Evolutionary conservation across 768 basidiomycete species (phyloP), one percentile per base, ranked within the genome.

Genomic region (Naganishia onofrii): DNA sequence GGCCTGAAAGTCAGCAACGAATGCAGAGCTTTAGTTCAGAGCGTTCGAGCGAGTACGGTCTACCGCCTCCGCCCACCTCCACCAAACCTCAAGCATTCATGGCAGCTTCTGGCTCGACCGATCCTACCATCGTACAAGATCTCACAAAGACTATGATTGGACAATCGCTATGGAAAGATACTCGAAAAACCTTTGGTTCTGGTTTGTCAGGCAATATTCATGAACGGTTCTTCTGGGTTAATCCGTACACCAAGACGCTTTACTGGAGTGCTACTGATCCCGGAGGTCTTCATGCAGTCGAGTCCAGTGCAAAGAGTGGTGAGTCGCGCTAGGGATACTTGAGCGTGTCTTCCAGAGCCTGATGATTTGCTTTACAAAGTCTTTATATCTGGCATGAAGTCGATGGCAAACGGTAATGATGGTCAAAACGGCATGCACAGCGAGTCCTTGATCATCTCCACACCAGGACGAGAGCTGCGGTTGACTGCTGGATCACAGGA

Each of bases 61-160:
- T 71, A 48, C n/a, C 44, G 56, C 66, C 56, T 64, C 23, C 71
- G 68, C 46, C 51, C 19, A 19, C 23, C 63, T 26, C 57, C 26
- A 23, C 63, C 19, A 63, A 17, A 44, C 34, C 29, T 2, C 60
- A 63, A 46, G 42, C 36, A 7, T 63, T 63, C 26, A 28, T 54
- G 75, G 76, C 69, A 3, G 67, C 75, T 31, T 82, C 79, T 38
- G 85, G 84, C 54, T 82, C 88, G 23, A 96, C 95, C 31, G 95
- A 99, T 77, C 94, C 93, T 3, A 82, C 85, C 1, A 83, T 96
- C 76, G 96, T 98, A 74, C 95, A 97, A 78, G 90, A 94, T 0
- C 97, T 98, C 75, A 99, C 96, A 19, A 95, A 98, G 84, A 96
- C 94, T 28, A 99, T 99, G 96, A 98, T 98, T 74, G 95, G 96